Evolutionary conservation across 2,329 filamentous ascomycete species (phyloP).

Genomic region (Penicillium griseofulvum): DNA sequence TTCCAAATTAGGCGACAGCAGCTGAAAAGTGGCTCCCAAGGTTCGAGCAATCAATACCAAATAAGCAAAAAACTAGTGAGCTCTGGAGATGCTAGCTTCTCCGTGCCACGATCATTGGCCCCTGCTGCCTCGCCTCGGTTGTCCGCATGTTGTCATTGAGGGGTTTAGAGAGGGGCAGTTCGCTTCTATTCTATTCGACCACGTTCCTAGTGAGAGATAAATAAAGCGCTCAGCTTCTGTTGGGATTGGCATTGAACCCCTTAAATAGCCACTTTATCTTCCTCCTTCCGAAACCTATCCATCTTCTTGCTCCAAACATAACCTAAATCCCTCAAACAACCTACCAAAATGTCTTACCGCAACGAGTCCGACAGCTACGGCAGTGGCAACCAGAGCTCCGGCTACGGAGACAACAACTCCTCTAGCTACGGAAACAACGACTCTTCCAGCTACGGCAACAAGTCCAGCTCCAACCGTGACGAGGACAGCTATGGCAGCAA

Average conservation of each 20-base stretch:
- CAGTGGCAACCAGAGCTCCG: conserved; percentile 11
- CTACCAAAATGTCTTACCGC: conserved; percentile 4
- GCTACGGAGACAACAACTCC: conserved; percentile 1
- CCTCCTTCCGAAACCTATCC: neutral
- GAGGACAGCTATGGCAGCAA: neutral
- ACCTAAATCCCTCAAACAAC: neutral
- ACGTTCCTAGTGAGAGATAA: neutral
- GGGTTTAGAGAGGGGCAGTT: neutral
- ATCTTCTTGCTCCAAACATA: neutral
- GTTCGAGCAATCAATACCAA: neutral
- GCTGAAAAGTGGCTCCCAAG: conserved; percentile 3
- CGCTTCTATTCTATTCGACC: neutral
- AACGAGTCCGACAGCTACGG: conserved; percentile 10
- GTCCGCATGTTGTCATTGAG: conserved; percentile 5
- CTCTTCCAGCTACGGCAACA: neutral
- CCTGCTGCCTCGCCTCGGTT: neutral
- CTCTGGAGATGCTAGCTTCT: neutral
- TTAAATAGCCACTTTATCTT: neutral
- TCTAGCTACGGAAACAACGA: neutral
- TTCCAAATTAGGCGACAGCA: neutral
- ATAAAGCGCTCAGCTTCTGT: neutral
- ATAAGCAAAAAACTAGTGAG: conserved; percentile 1
- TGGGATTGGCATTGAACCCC: neutral
- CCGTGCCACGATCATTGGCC: conserved; percentile 4
- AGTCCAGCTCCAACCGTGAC: neutral